Evolutionary conservation across 345 rosid species (phyloP).

Genomic region (Hibiscus trionum): DNA sequence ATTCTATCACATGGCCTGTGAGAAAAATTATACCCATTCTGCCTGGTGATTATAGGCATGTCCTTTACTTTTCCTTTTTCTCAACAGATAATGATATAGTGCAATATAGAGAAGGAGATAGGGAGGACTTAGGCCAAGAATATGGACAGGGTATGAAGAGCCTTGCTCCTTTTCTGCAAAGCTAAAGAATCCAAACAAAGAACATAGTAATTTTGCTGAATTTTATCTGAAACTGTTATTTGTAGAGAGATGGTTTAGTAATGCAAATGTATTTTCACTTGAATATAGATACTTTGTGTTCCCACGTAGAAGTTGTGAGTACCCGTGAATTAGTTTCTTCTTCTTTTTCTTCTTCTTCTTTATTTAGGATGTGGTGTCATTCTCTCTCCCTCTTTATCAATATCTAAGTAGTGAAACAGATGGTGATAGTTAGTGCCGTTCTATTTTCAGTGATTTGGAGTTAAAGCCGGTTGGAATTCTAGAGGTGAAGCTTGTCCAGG

Average conservation of each 20-base stretch:
- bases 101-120: background rate
- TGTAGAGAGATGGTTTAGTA: background rate
- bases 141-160: background rate
- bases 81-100: background rate
- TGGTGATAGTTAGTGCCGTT: constrained; percentile 16
- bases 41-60: constrained; percentile 98
- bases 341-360: background rate
- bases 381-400: background rate
- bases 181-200: background rate
- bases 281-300: background rate
- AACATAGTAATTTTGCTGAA: background rate
- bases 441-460: constrained; percentile 71
- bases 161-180: background rate
- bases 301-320: background rate
- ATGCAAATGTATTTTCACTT: background rate
- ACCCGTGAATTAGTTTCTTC: background rate
- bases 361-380: background rate
- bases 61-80: constrained; percentile 12
- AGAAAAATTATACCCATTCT: constrained; percentile 91
- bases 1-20: constrained; percentile 96
- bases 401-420: background rate
- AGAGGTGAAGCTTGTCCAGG: constrained; percentile 99
- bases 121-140: background rate
- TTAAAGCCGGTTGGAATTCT: constrained; percentile 81
- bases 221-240: constrained; percentile 3